These are phyloP conservation scores for Venturia aucupariae DNA, from an alignment of 2,329 filamentous ascomycete genomes.

Conservation along the genomic window DNA sequence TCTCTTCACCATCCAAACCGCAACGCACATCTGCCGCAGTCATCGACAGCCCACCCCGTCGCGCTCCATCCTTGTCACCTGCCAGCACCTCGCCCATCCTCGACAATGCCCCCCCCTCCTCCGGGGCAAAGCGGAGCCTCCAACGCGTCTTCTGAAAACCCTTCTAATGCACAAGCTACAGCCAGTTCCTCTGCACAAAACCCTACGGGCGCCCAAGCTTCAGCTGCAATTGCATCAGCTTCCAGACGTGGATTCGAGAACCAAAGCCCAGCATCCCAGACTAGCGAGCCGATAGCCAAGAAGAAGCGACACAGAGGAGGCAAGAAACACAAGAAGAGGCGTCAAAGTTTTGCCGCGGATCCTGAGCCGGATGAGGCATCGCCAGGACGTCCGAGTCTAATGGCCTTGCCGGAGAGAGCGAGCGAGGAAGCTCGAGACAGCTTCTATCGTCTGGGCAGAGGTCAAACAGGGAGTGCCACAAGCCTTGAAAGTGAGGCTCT, in stretches of 20 bases:
- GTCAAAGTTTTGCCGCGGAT: conserved; percentile 8
- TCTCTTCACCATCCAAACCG: background rate
- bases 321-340: conserved; percentile 12
- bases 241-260: conserved; percentile 4
- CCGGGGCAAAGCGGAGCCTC: background rate
- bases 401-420: background rate
- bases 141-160: background rate
- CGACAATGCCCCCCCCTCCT: background rate
- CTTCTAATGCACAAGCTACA: conserved; percentile 5
- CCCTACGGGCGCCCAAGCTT: background rate
- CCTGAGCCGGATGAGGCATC: background rate
- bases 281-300: background rate
- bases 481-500: conserved; percentile 85
- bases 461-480: conserved; percentile 60
- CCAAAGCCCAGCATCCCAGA: background rate
- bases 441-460: conserved; percentile 45
- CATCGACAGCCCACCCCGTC: background rate
- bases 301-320: conserved; percentile 10
- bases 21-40: background rate
- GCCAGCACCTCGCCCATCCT: background rate
- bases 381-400: background rate
- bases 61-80: background rate
- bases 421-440: conserved; percentile 12
- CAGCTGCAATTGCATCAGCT: conserved; percentile 2
- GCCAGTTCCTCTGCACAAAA: conserved; percentile 1